Conservation (phyloP, 2,329 filamentous ascomycete genomes). For the Epichloe sp. region DNA sequence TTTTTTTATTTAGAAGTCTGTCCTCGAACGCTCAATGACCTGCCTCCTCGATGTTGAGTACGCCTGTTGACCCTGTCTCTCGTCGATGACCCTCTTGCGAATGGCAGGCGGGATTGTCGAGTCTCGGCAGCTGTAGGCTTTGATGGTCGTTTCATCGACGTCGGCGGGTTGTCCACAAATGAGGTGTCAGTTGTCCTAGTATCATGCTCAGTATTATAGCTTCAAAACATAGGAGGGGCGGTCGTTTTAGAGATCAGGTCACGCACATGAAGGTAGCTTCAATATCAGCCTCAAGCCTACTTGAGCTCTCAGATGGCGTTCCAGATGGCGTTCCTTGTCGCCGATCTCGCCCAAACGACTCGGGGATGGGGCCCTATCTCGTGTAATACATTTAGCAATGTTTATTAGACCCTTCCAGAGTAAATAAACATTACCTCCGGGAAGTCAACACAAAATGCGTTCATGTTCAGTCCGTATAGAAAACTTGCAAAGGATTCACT, state of each 20-base stretch:
- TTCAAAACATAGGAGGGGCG: slow-evolving; percentile 7
- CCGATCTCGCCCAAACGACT: slow-evolving; percentile 63
- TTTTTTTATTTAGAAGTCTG: slow-evolving; percentile 29
- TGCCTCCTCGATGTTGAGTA: slow-evolving; percentile 28
- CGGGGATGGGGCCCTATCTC: slow-evolving; percentile 60
- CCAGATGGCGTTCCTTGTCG: slow-evolving; percentile 42
- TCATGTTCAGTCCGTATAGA: slow-evolving; percentile 95
- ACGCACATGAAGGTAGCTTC: slow-evolving; percentile 79
- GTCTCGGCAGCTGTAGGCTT: slow-evolving; percentile 30
- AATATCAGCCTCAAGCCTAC: slow-evolving; percentile 28
- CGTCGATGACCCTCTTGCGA: slow-evolving; percentile 27
- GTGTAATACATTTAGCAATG: not conserved
- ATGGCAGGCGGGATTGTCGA: slow-evolving; percentile 35
- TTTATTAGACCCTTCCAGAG: too few relatives aligned
- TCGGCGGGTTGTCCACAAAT: slow-evolving; percentile 72
- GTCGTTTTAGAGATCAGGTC: not conserved
- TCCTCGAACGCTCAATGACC: slow-evolving; percentile 32
- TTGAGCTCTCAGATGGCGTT: slow-evolving; percentile 9
- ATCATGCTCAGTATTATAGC: not conserved
- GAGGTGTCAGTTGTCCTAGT: slow-evolving; percentile 77
- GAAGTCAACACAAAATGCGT: slow-evolving; percentile 96
- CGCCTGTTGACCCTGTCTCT: slow-evolving; percentile 16
- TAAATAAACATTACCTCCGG: slow-evolving; percentile 53
- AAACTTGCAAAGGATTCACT: slow-evolving; percentile 89
- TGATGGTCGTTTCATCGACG: slow-evolving; percentile 35